Base-by-base conservation (phyloP, 306 rosid species). In the Crataegus laevigata region DNA sequence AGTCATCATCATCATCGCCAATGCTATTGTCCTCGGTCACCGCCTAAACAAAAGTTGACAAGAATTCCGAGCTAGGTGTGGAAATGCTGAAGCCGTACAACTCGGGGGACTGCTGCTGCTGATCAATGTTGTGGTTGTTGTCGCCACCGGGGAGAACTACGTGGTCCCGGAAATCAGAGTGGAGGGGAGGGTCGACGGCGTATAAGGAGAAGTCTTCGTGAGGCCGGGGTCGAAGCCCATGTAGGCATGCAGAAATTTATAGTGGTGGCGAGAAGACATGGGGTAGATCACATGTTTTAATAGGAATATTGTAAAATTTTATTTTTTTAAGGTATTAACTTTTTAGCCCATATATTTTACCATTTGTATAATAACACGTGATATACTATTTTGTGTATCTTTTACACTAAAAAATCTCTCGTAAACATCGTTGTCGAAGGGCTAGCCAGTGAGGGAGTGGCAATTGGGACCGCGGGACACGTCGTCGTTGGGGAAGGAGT, bases 341-440 rank as follows among this genome's bases (percentile, higher is more conserved):
- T n/a, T n/a, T n/a, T n/a, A n/a, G n/a, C n/a, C n/a, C n/a, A n/a
- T n/a, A n/a, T n/a, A n/a, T n/a, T n/a, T n/a, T n/a, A n/a, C n/a
- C n/a, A n/a, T n/a, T n/a, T n/a, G n/a, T n/a, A n/a, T n/a, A n/a
- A n/a, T n/a, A n/a, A n/a, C n/a, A n/a, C n/a, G n/a, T n/a, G n/a
- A n/a, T n/a, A n/a, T n/a, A n/a, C n/a, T n/a, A n/a, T n/a, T n/a
- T n/a, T n/a, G n/a, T n/a, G n/a, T n/a, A n/a, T n/a, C n/a, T n/a
- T n/a, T n/a, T n/a, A n/a, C n/a, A n/a, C n/a, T n/a, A n/a, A n/a
- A n/a, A n/a, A n/a, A n/a, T n/a, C n/a, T n/a, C n/a, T n/a, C n/a
- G n/a, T n/a, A n/a, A n/a, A n/a, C 73, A 43, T 86, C 93, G 62
- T 91, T 87, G 3, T 89, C 90, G 55, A 79, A 79, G 58, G 89